Base-by-base conservation (phyloP, 371 early-diverging fungal species). In the Coemansia sp. region DNA sequence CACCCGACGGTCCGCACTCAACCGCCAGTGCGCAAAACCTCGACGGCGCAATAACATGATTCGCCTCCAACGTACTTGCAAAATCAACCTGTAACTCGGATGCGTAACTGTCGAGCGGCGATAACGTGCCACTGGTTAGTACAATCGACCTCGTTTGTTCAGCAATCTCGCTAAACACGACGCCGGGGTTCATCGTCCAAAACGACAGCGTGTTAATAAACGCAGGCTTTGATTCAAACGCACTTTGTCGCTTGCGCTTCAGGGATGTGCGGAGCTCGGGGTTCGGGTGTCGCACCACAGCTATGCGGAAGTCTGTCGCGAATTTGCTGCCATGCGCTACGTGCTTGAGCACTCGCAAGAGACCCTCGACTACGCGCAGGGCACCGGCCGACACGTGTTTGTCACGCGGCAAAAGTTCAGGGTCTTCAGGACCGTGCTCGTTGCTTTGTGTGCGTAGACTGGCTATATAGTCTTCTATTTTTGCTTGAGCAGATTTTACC, bases 101-200 rank as follows among this genome's bases (percentile, higher is more conserved):
- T 1, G 86, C 85, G 24, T 90, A 90, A 5, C 89, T 87, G 22
- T 80, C 81, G 70, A 94, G 65, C 69, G 95, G 95, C 3, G 92
- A 86, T 18, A 94, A 83, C 1, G 94, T 94, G 13, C 94, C 94
- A 71, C 92, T 91, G 1, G 92, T 87, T n/a, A 94, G 77, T n/a
- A 91, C 82, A 24, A 94, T 82, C 0, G 92, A 88, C 7, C 83
- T 81, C 2, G 85, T 71, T 4, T 63, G 22, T 8, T 73, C 59
- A 2, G 82, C 64, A 22, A 90, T 72, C n/a, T 84, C 79, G 5
- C 66, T 69, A 67, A 90, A 89, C 8, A 86, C 78, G 11, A 89
- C 71, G 6, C 85, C 88, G 1, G 91, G 87, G 59, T 87, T 88
- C 21, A 88, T 67, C 56, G 88, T 86, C 88, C 84, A 83, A 22